Conservation (phyloP, 176 grass and related monocot species). For the Melocanna baccifera region DNA sequence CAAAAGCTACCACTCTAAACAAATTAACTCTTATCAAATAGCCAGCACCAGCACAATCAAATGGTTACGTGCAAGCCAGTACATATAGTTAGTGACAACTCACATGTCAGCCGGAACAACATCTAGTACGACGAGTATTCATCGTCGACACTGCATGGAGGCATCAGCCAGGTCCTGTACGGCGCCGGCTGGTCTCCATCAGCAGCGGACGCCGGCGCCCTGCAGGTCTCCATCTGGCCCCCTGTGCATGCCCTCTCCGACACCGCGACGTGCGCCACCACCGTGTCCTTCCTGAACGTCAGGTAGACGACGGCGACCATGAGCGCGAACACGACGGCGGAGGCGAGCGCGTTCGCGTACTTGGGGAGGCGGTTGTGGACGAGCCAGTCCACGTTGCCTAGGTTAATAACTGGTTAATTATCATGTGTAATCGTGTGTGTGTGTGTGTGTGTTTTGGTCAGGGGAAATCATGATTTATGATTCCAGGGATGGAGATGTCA, state of each 20-base stretch:
- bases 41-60: no score
- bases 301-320: conserved; percentile 51
- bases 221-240: conserved; percentile 28
- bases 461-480: not conserved
- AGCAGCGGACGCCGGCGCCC: not conserved
- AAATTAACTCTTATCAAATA: no score
- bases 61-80: no score
- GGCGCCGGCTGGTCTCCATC: conserved; percentile 31
- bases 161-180: conserved; percentile 36
- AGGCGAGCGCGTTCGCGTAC: conserved; percentile 28
- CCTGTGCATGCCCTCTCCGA: conserved; percentile 28
- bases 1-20: no score
- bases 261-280: conserved; percentile 31
- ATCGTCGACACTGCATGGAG: not conserved
- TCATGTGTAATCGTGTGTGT: not conserved
- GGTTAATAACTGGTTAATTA: no score
- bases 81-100: no score
- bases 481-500: not conserved
- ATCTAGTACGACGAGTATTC: no score
- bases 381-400: conserved; percentile 30
- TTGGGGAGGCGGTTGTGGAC: conserved; percentile 46
- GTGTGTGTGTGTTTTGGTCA: not conserved
- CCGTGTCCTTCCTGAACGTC: conserved; percentile 54
- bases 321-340: conserved; percentile 32
- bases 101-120: no score